Evolutionary conservation across 2,329 filamentous ascomycete genomes (phyloP).

Genomic region (Colletotrichum tropicale): DNA sequence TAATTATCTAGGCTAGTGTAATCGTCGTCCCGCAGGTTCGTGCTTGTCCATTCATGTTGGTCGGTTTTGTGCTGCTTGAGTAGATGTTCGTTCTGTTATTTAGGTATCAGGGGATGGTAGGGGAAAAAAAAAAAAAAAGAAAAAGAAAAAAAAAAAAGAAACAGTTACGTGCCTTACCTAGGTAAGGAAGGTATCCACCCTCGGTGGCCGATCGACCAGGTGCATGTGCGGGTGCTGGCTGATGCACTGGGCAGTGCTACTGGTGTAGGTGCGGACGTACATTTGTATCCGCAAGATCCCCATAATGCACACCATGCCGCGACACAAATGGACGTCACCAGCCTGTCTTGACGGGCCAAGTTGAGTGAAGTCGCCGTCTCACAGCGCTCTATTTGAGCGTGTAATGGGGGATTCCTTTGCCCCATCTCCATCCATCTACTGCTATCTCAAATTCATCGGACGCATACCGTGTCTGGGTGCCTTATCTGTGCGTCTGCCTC

Average conservation of each 20-base stretch:
- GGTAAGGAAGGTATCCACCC: background rate
- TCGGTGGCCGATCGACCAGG: background rate
- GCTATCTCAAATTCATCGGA: background rate
- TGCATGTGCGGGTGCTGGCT: background rate
- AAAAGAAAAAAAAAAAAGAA: background rate
- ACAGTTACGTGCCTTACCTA: background rate
- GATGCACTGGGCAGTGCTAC: background rate
- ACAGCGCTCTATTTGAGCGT: background rate
- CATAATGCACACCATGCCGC: too few relatives aligned
- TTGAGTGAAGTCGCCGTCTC: background rate
- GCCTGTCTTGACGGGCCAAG: background rate
- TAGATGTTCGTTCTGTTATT: background rate
- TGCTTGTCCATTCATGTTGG: background rate
- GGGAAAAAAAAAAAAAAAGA: too few relatives aligned
- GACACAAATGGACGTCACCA: background rate
- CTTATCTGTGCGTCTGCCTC: background rate
- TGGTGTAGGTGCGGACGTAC: background rate
- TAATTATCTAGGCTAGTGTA: background rate
- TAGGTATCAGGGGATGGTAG: background rate
- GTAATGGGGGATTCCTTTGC: background rate
- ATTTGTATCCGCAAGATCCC: background rate
- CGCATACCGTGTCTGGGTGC: background rate
- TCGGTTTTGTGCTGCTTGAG: background rate
- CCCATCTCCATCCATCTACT: background rate
- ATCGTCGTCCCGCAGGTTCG: background rate